A percentile compares a stretch with the other conserved stretches of the same genome.
phyloP scores from a whole-genome alignment of 2,329 filamentous ascomycete genomes.

The Fusarium illudens region DNA sequence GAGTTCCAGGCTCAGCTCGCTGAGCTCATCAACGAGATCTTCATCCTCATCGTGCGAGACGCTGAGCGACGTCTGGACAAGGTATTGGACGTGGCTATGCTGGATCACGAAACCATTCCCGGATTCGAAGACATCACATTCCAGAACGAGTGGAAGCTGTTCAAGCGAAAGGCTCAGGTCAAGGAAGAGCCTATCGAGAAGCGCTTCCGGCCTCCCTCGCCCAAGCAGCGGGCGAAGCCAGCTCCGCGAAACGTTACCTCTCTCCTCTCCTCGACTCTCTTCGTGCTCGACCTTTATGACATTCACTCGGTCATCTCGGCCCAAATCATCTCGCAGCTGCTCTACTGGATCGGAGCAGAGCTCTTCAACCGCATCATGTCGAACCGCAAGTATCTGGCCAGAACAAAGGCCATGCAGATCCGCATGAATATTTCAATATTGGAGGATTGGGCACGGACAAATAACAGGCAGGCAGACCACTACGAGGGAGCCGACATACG shows the following conservation, averaged over 20 bases:
- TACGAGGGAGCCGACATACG: conserved; percentile 92
- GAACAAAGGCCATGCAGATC: conserved; percentile 99
- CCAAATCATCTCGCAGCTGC: conserved; percentile 88
- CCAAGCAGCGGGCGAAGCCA: conserved; percentile 89
- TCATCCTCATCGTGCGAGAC: conserved; percentile 95
- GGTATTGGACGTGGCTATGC: conserved; percentile 89
- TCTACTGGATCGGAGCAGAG: conserved; percentile 97
- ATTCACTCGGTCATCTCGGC: conserved; percentile 96
- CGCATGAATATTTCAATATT: conserved; percentile 97
- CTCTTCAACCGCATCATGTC: conserved; percentile 98
- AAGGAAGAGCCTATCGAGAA: conserved; percentile 93
- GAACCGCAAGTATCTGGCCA: conserved; percentile 90
- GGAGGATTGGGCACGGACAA: conserved; percentile 94
- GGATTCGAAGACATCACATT: conserved; percentile 97
- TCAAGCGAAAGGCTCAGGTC: conserved; percentile 88
- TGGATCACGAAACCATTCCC: conserved; percentile 97
- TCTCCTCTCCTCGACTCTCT: conserved; percentile 91
- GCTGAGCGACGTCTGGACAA: conserved; percentile 97
- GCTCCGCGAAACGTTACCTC: conserved; percentile 96
- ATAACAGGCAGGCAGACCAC: conserved; percentile 94
- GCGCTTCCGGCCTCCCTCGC: conserved; percentile 89
- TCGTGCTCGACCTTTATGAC: conserved; percentile 98
- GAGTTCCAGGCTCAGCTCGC: conserved; percentile 93
- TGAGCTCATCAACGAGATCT: conserved; percentile 97
- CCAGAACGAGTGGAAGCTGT: conserved; percentile 98